Percentiles rank a stretch among this genome's conserved stretches.
Evolutionary conservation across 192 early-diverging fungal genomes (phyloP).

Genomic region (Phycomyces nitens): DNA sequence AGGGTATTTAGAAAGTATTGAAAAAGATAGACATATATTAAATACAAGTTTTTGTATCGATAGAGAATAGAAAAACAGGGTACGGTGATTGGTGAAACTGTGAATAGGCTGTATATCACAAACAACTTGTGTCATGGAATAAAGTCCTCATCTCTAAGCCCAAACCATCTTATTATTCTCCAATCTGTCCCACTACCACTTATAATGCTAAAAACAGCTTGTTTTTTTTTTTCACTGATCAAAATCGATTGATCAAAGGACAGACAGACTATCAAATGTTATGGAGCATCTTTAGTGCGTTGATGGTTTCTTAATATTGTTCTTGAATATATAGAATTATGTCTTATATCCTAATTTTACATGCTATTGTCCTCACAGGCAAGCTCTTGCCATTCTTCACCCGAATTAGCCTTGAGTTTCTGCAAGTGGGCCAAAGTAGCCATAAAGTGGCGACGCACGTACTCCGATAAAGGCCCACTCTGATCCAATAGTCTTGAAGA

Average conservation of each 20-base stretch:
- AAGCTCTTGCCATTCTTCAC: neutral
- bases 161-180: no score
- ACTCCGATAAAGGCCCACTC: constrained; percentile 57
- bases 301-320: neutral
- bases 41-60: neutral
- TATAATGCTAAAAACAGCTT: no score
- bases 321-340: neutral
- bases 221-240: no score
- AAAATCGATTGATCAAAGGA: no score
- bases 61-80: neutral
- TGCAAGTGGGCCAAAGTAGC: constrained; percentile 66
- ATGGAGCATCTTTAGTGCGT: no score
- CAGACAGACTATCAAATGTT: no score
- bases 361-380: neutral
- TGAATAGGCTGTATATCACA: no score
- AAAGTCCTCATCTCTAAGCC: neutral
- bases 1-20: no score
- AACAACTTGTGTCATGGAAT: no score
- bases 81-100: neutral
- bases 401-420: constrained; percentile 21
- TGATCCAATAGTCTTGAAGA: constrained; percentile 61
- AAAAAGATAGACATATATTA: neutral
- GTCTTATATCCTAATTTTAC: neutral
- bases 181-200: no score
- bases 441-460: constrained; percentile 68